Conservation (phyloP, 306 rosid species). For the Glycine soja region DNA sequence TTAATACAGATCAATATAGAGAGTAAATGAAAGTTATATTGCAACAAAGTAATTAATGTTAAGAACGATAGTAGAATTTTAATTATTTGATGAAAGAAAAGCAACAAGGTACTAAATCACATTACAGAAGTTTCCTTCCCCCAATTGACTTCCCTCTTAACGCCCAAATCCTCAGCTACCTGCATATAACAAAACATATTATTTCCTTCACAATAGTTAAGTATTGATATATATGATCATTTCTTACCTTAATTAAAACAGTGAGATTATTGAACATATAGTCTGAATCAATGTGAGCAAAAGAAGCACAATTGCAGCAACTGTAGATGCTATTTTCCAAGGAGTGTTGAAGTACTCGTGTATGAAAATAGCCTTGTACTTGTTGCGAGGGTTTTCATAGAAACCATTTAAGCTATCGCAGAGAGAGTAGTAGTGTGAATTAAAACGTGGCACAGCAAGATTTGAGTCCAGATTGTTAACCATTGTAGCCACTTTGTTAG, state of each 20-base stretch:
- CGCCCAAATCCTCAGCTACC: background rate
- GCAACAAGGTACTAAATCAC: too few relatives aligned
- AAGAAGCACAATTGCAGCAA: background rate
- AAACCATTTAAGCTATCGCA: background rate
- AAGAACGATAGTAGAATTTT: too few relatives aligned
- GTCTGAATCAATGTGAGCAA: background rate
- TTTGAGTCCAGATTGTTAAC: background rate
- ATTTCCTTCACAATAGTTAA: background rate
- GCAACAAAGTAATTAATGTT: too few relatives aligned
- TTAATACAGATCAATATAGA: too few relatives aligned
- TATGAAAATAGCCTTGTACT: background rate
- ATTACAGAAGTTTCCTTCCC: background rate
- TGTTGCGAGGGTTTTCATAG: background rate
- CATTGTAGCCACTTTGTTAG: background rate
- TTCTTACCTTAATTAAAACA: background rate
- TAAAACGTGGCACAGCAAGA: fast-evolving
- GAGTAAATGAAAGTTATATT: too few relatives aligned
- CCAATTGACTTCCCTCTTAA: background rate
- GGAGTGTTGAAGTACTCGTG: background rate
- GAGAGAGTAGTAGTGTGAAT: background rate
- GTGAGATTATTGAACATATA: background rate
- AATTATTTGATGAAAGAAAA: too few relatives aligned
- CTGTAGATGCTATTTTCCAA: background rate
- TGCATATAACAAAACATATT: background rate
- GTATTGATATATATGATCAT: background rate